These are phyloP conservation scores for Marasmius sp. DNA, from an alignment of 1,284 basidiomycete species.

Conservation along the genomic window DNA sequence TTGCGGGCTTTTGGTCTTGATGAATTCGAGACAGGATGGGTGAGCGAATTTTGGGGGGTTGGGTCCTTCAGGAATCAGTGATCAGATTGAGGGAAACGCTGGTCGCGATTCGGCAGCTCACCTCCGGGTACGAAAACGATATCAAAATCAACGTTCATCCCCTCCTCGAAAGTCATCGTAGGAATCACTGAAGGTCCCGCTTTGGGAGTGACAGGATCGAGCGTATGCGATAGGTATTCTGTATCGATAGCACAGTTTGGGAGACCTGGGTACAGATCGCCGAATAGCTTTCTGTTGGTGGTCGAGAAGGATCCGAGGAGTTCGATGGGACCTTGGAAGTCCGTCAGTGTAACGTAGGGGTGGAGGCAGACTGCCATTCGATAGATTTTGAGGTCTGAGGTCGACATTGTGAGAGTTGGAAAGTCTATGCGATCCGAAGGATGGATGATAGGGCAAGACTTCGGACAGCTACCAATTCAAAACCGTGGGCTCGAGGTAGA, in stretches of 20 bases:
- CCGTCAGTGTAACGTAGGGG: slow-evolving; percentile 24
- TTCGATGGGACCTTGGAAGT: slow-evolving; percentile 32
- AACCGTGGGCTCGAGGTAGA: no score
- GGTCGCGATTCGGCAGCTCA: neutral
- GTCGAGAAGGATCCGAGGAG: slow-evolving; percentile 27
- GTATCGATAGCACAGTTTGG: slow-evolving; percentile 16
- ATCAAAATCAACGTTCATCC: slow-evolving; percentile 15
- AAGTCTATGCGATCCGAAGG: no score
- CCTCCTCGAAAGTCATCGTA: slow-evolving; percentile 18
- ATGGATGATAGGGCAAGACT: no score
- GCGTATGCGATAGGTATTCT: slow-evolving; percentile 19
- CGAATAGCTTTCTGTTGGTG: slow-evolving; percentile 13
- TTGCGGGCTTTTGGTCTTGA: slow-evolving; percentile 19
- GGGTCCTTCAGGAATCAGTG: neutral
- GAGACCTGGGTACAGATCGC: slow-evolving; percentile 2
- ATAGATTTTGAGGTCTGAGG: slow-evolving; percentile 1
- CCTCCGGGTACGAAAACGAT: slow-evolving; percentile 24
- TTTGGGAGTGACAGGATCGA: slow-evolving; percentile 16
- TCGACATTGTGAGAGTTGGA: no score
- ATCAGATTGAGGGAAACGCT: neutral
- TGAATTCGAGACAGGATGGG: slow-evolving; percentile 15
- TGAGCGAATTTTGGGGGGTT: slow-evolving; percentile 1
- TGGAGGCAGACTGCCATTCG: slow-evolving; percentile 28
- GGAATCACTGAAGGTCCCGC: slow-evolving; percentile 18
- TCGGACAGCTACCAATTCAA: no score